A percentile compares a stretch with the other conserved stretches of the same genome.
Evolutionary conservation across 805 yeast genomes (phyloP).

Genomic region (Priceomyces medius): DNA sequence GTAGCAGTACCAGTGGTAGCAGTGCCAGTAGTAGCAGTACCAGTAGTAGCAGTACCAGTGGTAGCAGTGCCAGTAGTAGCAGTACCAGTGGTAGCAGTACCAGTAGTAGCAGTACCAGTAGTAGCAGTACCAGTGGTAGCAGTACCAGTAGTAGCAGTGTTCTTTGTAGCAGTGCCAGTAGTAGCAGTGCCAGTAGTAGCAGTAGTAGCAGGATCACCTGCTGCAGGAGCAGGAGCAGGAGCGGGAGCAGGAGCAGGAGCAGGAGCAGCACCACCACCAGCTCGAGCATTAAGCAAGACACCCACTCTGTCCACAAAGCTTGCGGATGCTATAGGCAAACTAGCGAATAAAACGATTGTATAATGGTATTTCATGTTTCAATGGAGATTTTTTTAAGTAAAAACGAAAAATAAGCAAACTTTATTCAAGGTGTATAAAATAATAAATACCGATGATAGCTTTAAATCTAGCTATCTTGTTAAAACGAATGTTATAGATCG

Average conservation of each 20-base stretch:
- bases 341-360: not conserved
- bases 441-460: too few relatives aligned
- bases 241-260: slow-evolving; percentile 10
- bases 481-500: too few relatives aligned
- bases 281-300: not conserved
- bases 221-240: slow-evolving; percentile 9
- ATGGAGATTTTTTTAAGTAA: not conserved
- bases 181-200: slow-evolving; percentile 10
- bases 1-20: slow-evolving; percentile 14
- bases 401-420: not conserved
- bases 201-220: not conserved
- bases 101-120: slow-evolving; percentile 15
- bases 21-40: slow-evolving; percentile 16
- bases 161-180: slow-evolving; percentile 14
- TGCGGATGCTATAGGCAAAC: not conserved
- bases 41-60: slow-evolving; percentile 13
- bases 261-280: slow-evolving; percentile 9
- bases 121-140: slow-evolving; percentile 18
- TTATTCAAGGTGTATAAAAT: too few relatives aligned
- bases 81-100: slow-evolving; percentile 17
- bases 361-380: not conserved
- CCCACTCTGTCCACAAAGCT: not conserved
- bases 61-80: slow-evolving; percentile 17
- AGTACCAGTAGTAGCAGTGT: slow-evolving; percentile 15
- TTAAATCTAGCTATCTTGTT: too few relatives aligned